phyloP scores from a whole-genome alignment of 225 moss, liverwort and hornwort species.

The Antitrichia curtipendula region DNA sequence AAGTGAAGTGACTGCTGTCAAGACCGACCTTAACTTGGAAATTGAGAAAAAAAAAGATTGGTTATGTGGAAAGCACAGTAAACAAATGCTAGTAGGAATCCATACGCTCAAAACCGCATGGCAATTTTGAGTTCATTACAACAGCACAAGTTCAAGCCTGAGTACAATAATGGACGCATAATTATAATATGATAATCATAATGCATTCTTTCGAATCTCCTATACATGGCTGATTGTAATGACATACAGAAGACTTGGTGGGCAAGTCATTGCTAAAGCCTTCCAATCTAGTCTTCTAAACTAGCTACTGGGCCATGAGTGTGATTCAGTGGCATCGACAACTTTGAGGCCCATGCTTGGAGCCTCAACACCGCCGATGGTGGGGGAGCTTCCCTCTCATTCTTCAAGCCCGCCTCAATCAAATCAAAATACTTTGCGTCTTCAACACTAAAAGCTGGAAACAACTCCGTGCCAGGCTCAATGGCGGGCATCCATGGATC shows the following conservation, averaged over 20 bases:
- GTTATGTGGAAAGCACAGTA: background rate
- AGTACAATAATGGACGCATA: background rate
- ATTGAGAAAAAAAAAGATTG: background rate
- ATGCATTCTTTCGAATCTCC: background rate
- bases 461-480: background rate
- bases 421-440: background rate
- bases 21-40: background rate
- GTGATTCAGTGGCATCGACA: background rate
- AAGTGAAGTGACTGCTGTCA: background rate
- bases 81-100: background rate
- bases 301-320: background rate
- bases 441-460: background rate
- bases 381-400: background rate
- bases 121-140: background rate
- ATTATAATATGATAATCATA: background rate
- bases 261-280: background rate
- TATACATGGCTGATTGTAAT: background rate
- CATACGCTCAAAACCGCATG: background rate
- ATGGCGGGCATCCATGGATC: background rate
- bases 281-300: background rate
- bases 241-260: background rate
- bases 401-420: background rate
- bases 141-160: background rate
- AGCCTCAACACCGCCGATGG: background rate
- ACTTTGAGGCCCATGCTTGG: background rate